Evolutionary conservation across 495 filamentous ascomycete genomes (phyloP), one percentile per base, ranked within the genome.

Genomic region (Daldinia decipiens): DNA sequence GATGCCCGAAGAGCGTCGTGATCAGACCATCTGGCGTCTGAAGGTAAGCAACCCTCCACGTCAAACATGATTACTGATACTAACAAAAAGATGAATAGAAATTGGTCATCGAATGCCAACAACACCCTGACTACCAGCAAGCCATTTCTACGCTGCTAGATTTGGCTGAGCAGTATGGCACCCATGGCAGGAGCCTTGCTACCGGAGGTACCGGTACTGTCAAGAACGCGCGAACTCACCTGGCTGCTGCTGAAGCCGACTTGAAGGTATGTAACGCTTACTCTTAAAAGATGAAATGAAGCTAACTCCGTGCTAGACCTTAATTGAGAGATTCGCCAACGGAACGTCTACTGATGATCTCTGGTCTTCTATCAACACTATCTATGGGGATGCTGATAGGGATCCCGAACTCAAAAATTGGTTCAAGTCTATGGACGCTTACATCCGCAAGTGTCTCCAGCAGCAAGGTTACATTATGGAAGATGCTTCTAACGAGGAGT

Each of bases 261-360:
- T 84, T 99, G 58, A 93, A 89, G 84, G 90, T 91, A 79, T 59
- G 83, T 82, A 38, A 4, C 54, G 3, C 3, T 24, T 4, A n/a
- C 29, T 24, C 47, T 64, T 62, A 21, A 0, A 83, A 70, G 59
- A 40, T 19, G 32, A 4, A 0, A 32, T 1, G 29, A 78, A 80
- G 79, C 85, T 90, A 79, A 92, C 80, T 40, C 58, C 61, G n/a
- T 72, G 79, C 9, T 77, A 94, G 92, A 91, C 87, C 13, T 85
- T 99, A 19, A 88, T 98, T 67, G 96, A 99, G 83, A 90, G 95
- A 52, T 98, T 98, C 71, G 95, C 95, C 76, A 98, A 98, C 80
- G 90, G 88, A 77, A 99, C 95, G 7, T 97, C 93, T 1, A 84
- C 87, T 40, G 91, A 96, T 67, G 93, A 96, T 77, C 79, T 98